Evolutionary conservation across 768 basidiomycete species (phyloP), one percentile per base, ranked within the genome.

Genomic region (Kwoniella botswanensis): DNA sequence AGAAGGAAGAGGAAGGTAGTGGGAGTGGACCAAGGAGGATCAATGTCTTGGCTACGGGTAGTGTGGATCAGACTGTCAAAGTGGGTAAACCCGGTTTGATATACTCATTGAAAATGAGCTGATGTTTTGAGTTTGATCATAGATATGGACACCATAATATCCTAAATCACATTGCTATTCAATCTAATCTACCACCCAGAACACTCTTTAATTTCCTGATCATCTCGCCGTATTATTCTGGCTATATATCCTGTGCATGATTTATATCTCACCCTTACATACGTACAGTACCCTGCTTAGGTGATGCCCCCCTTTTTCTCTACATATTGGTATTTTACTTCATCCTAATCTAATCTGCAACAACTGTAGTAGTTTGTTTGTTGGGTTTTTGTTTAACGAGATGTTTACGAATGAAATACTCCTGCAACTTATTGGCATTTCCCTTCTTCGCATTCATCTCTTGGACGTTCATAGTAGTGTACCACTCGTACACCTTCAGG

Each of bases 11-110:
- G 21, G 61, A 56, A 54, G 70, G 73, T 17, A 75, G 69, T 44
- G 80, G 70, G 55, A 75, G 69, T 44, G 80, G 70, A 53, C 81
- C 79, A 52, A 84, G 82, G 73, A 71, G 81, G 44, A 83, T 87
- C 26, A 88, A 87, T 74, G 86, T 87, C 6, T 65, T 87, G 29
- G 87, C 87, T 11, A 87, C 86, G 2, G 86, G 86, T 2, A 85
- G 84, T 50, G 86, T 86, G 21, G 87, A 87, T 78, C 84, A 85
- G 77, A 84, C 82, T 3, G 77, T 86, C 76, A 86, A 85, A 78
- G 84, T 84, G 65, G 66, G 82, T 26, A 26, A 26, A 26, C 1
- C 26, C 26, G 26, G 26, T 26, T 26, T 26, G 26, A 26, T 50
- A 50, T 13, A 13, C 4, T 2, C n/a, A 50, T 43, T 50, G 62